Percentiles rank a stretch among this genome's conserved stretches.
phyloP scores from a whole-genome alignment of 2,329 filamentous ascomycete species.

The Cyphellophora europaea region DNA sequence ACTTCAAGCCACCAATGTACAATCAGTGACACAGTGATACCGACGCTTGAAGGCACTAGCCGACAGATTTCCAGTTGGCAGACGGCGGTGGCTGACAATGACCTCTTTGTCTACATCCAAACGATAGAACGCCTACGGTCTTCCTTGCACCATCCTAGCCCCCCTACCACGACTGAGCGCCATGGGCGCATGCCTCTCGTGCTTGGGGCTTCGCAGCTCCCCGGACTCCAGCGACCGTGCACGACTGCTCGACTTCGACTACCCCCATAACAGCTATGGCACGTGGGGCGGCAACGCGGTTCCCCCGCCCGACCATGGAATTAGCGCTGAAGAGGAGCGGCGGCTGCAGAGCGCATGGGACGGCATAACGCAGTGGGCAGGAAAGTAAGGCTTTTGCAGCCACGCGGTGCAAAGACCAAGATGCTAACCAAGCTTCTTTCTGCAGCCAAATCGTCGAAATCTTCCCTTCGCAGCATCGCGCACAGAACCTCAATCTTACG shows the following conservation, averaged over 20 bases:
- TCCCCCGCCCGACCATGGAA: not conserved
- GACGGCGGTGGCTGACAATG: no score
- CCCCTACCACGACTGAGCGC: no score
- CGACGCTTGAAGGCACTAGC: no score
- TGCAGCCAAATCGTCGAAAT: slow-evolving; percentile 20
- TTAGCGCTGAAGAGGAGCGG: slow-evolving; percentile 16
- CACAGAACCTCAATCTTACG: slow-evolving; percentile 2
- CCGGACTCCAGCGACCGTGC: slow-evolving; percentile 8
- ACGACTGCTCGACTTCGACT: slow-evolving; percentile 19
- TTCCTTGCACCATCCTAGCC: no score
- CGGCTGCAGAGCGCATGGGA: slow-evolving; percentile 18
- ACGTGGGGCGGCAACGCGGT: slow-evolving; percentile 13
- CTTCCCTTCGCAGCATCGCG: slow-evolving; percentile 13
- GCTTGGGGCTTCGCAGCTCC: slow-evolving; percentile 14
- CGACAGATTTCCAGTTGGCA: no score
- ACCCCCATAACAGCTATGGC: slow-evolving; percentile 14
- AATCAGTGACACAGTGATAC: no score
- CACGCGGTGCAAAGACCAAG: no score
- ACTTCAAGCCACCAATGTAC: no score
- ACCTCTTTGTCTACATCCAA: no score
- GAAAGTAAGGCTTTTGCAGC: no score
- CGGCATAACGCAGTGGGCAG: slow-evolving; percentile 18
- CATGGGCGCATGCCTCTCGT: slow-evolving; percentile 20
- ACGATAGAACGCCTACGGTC: no score
- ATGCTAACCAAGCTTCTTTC: no score